Conservation (phyloP, 768 basidiomycete species). For the Pleurotus djamor region DNA sequence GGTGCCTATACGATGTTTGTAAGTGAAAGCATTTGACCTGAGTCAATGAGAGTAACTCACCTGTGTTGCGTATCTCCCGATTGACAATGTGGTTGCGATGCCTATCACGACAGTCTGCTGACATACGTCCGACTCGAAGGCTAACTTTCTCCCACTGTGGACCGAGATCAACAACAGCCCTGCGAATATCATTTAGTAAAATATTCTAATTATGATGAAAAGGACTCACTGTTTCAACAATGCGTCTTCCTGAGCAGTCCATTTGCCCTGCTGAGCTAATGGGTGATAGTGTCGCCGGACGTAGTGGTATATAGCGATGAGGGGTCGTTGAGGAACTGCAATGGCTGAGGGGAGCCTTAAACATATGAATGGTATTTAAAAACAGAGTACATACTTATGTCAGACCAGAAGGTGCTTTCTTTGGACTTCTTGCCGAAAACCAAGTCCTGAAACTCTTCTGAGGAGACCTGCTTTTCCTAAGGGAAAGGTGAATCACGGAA, state of each 20-base stretch:
- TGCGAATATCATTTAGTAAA: conserved; percentile 19
- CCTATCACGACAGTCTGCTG: conserved; percentile 81
- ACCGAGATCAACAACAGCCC: conserved; percentile 68
- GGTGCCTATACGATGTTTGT: conserved; percentile 34
- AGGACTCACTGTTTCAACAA: conserved; percentile 55
- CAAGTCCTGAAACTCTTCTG: conserved; percentile 56
- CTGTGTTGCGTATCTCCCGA: conserved; percentile 58
- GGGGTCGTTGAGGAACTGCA: conserved; percentile 72
- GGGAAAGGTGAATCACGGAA: conserved; percentile 6
- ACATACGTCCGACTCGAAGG: conserved; percentile 66
- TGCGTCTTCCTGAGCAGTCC: conserved; percentile 66
- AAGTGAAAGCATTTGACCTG: neutral
- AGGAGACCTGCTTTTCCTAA: conserved; percentile 49
- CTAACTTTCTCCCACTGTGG: conserved; percentile 84
- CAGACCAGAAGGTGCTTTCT: conserved; percentile 75
- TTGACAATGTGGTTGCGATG: conserved; percentile 82
- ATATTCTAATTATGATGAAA: neutral
- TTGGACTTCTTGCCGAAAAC: conserved; percentile 68
- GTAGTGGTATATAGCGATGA: conserved; percentile 84
- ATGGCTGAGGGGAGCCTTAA: conserved; percentile 41
- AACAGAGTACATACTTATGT: conserved; percentile 56
- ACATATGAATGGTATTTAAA: neutral
- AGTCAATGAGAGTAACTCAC: conserved; percentile 26
- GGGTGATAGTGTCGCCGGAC: conserved; percentile 72
- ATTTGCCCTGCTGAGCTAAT: conserved; percentile 64